phyloP scores from a whole-genome alignment of 1,284 basidiomycete genomes.

The Puccinia novopanici region DNA sequence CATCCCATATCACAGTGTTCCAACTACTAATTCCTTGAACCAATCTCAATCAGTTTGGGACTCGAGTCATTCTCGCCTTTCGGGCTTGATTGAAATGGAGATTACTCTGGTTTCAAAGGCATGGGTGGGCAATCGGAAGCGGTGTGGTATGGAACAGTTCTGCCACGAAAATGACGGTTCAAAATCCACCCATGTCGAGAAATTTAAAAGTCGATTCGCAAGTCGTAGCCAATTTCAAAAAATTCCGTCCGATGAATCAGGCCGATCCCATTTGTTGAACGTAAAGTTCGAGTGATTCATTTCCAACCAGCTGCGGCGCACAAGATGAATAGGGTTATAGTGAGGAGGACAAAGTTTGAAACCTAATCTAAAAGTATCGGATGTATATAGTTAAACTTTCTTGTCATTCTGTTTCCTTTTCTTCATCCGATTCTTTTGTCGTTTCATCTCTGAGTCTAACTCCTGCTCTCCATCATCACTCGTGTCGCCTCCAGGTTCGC shows the following conservation, averaged over 20 bases:
- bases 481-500: too few relatives aligned
- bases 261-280: background rate
- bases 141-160: slow-evolving; percentile 39
- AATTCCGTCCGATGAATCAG: background rate
- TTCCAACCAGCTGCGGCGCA: too few relatives aligned
- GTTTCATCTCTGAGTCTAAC: too few relatives aligned
- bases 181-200: slow-evolving; percentile 37
- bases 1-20: background rate
- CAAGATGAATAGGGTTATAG: too few relatives aligned
- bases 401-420: too few relatives aligned
- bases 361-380: too few relatives aligned
- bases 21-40: background rate
- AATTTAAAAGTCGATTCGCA: slow-evolving; percentile 38
- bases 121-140: slow-evolving; percentile 46
- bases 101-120: slow-evolving; percentile 8
- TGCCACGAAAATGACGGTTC: slow-evolving; percentile 27
- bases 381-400: too few relatives aligned
- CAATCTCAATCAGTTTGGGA: background rate
- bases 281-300: too few relatives aligned
- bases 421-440: too few relatives aligned
- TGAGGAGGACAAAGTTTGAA: too few relatives aligned
- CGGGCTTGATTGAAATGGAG: background rate
- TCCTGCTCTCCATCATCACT: too few relatives aligned
- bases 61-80: slow-evolving; percentile 12
- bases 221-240: slow-evolving; percentile 9